Evolutionary conservation across 2,329 filamentous ascomycete species (phyloP), one percentile per base, ranked within the genome.

Genomic region (Bipolaris gigantea): DNA sequence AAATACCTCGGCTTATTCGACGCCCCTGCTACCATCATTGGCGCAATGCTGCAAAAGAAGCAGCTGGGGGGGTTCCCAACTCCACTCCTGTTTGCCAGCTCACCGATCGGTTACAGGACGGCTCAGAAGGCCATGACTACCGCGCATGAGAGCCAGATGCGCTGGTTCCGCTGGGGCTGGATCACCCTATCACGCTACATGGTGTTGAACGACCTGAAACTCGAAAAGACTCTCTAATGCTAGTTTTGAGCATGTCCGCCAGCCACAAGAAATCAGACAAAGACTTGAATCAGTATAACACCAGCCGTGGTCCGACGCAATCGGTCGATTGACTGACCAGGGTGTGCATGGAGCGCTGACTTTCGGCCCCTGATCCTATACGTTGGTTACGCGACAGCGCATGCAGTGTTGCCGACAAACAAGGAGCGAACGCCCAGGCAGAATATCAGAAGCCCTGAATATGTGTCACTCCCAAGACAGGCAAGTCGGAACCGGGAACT

Each of bases 101-200:
- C 83, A 8, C 79, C 91, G 15, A 71, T 76, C 4, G 81, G 82
- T 50, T 85, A 88, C 60, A 80, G 87, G 59, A 83, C 81, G 27
- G 93, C 90, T 7, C 88, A 92, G 78, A 82, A 79, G 50, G 92
- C 94, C 30, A 99, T 99, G 94, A 92, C 89, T 1, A 81, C 83
- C 50, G 93, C 90, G 25, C 94, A 99, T 78, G 81, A 86, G 76
- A 97, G 92, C 74, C 94, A 99, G 81, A 99, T 99, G 94, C 85
- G 90, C 34, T 99, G 94, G 94, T 99, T 97, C 72, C 85, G 94
- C 7, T 97, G 92, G 84, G 90, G 92, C 2, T 99, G 92, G 92
- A 96, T 99, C 70, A 82, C 85, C 0, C 73, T 96, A 53, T 94
- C 92, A 67, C 82, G 94, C 56, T 99, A 97, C 76, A 97, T 99